These are phyloP conservation scores for Colletotrichum sp. DNA, from an alignment of 2,329 filamentous ascomycete species.

Conservation along the genomic window DNA sequence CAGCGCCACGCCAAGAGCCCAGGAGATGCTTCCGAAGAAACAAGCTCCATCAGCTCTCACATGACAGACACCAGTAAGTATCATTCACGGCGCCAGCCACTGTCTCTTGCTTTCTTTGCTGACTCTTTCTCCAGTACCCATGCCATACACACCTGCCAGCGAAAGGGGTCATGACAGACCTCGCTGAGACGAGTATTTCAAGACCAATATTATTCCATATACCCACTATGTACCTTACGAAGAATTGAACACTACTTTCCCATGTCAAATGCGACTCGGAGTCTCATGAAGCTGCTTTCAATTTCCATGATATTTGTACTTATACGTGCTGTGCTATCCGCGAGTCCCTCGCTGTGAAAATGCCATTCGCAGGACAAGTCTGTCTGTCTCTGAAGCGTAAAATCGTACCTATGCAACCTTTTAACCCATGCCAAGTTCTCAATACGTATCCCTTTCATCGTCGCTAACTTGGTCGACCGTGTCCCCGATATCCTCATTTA, in stretches of 20 bases:
- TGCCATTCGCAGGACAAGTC: background rate
- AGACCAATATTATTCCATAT: background rate
- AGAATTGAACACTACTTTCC: background rate
- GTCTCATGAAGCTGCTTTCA: background rate
- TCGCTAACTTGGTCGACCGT: slow-evolving; percentile 16
- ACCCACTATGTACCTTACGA: background rate
- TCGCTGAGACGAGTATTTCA: background rate
- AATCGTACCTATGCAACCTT: background rate
- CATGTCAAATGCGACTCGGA: background rate
- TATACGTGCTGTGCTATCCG: background rate
- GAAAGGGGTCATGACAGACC: background rate
- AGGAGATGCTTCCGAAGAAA: no score
- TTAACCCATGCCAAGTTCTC: background rate
- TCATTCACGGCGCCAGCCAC: background rate
- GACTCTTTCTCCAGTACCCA: background rate
- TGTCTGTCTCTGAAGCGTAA: background rate
- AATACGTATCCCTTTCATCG: background rate
- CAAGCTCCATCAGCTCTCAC: background rate
- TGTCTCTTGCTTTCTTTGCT: background rate
- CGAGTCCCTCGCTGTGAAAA: background rate
- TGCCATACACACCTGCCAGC: background rate
- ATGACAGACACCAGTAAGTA: background rate
- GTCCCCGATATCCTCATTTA: slow-evolving; percentile 67
- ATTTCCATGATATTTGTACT: background rate
- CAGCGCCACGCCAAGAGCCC: background rate